A percentile compares a stretch with the other conserved stretches of the same genome.
Conservation (phyloP, 2,329 filamentous ascomycete genomes). For the Aphanoascus verrucosus region DNA sequence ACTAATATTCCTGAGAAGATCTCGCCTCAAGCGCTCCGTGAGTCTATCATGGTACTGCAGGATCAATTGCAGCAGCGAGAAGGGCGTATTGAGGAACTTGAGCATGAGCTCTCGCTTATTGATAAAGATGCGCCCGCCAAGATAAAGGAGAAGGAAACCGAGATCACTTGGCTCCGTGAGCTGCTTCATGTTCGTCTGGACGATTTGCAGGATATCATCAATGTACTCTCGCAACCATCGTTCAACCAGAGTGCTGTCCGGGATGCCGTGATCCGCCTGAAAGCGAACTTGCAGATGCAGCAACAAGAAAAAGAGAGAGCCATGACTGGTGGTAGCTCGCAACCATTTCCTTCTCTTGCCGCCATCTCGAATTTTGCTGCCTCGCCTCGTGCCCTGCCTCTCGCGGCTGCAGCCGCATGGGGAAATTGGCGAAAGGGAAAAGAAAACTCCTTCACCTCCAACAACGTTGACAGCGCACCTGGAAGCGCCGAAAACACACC, state of each 20-base stretch:
- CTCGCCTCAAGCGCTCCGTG: conserved; percentile 84
- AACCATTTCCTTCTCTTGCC: conserved; percentile 62
- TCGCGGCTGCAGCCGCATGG: conserved; percentile 91
- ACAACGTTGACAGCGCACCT: conserved; percentile 21
- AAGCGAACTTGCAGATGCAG: conserved; percentile 95
- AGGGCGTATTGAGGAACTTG: conserved; percentile 74
- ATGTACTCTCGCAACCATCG: conserved; percentile 59
- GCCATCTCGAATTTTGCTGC: conserved; percentile 65
- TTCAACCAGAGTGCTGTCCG: conserved; percentile 72
- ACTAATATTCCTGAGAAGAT: conserved; percentile 66
- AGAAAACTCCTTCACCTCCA: conserved; percentile 40
- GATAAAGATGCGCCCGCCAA: conserved; percentile 71
- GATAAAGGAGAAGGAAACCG: conserved; percentile 82
- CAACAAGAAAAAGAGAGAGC: conserved; percentile 86
- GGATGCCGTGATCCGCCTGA: conserved; percentile 84
- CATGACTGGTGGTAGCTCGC: conserved; percentile 55
- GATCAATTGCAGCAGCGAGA: conserved; percentile 95
- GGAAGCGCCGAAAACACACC: conserved; percentile 41
- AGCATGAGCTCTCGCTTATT: conserved; percentile 55
- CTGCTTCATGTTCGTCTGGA: conserved; percentile 81
- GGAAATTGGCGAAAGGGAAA: conserved; percentile 78
- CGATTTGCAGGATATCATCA: conserved; percentile 86
- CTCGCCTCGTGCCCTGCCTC: conserved; percentile 65
- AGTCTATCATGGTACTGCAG: conserved; percentile 92
- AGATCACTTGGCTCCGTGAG: conserved; percentile 91